Percentiles rank a stretch among this genome's conserved stretches.
Evolutionary conservation across 202 grass and related monocot genomes (phyloP).

Genomic region (Schoenoplectus tabernaemontani): DNA sequence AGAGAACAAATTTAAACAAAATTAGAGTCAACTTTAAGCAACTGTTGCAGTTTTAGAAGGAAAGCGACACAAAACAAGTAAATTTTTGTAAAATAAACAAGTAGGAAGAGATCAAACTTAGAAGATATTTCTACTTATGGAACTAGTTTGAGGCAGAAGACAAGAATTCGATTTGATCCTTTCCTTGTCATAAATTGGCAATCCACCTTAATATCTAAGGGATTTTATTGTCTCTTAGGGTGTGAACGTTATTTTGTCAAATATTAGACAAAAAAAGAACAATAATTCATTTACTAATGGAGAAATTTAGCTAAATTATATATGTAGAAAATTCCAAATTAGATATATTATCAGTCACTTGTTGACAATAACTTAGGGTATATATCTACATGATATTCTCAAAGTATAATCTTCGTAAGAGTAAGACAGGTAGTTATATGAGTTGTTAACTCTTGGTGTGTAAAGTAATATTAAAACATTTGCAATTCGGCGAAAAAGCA

Average conservation of each 20-base stretch:
- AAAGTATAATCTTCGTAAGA: background rate
- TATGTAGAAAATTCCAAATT: background rate
- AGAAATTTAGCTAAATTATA: background rate
- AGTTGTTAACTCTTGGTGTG: too few species aligned
- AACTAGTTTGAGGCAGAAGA: background rate
- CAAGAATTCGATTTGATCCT: background rate
- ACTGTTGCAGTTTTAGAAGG: background rate
- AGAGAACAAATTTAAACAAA: constrained; percentile 3
- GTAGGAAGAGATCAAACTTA: background rate
- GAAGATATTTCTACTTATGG: background rate
- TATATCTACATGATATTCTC: too few species aligned
- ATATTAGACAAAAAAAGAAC: too few species aligned
- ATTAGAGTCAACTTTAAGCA: background rate
- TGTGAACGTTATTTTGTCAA: too few species aligned
- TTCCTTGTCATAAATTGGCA: background rate
- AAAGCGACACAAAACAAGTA: background rate
- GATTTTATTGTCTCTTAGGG: too few species aligned
- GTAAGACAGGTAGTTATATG: too few species aligned
- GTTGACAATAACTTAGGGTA: too few species aligned
- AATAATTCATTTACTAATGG: background rate
- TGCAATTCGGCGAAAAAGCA: too few species aligned
- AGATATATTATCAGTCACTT: background rate
- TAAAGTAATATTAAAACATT: too few species aligned
- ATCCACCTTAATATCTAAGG: background rate
- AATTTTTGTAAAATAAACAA: background rate